phyloP scores from a whole-genome alignment of 2,329 filamentous ascomycete genomes.

The Phialophora chinensis region DNA sequence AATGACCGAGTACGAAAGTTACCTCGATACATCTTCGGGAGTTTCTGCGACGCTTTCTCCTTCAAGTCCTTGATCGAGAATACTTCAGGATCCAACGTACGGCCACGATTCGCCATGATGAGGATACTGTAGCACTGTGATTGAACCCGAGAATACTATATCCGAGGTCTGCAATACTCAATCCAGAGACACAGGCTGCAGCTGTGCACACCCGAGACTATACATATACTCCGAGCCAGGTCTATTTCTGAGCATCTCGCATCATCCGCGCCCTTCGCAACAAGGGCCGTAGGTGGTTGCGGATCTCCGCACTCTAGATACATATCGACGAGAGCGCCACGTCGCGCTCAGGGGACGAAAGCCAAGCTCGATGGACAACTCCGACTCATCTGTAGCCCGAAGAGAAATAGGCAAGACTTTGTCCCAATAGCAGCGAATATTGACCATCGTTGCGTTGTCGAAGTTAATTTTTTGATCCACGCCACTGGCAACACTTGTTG shows the following conservation, averaged over 20 bases:
- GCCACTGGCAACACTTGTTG: no score
- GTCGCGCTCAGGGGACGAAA: not conserved
- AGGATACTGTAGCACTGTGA: no score
- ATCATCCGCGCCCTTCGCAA: not conserved
- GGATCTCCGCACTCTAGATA: not conserved
- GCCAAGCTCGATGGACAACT: not conserved
- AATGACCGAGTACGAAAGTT: not conserved
- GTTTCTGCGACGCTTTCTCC: conserved; percentile 26
- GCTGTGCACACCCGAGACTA: not conserved
- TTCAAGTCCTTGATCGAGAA: conserved; percentile 39
- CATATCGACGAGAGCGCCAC: not conserved
- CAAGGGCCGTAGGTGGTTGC: not conserved
- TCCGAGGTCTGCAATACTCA: not conserved
- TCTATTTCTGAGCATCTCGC: not conserved
- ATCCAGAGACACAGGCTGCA: not conserved
- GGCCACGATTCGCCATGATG: conserved; percentile 45
- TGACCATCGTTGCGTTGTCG: no score
- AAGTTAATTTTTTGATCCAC: no score
- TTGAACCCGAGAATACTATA: no score
- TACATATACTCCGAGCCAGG: not conserved
- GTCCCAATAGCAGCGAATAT: no score
- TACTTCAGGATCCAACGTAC: conserved; percentile 41
- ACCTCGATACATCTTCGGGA: conserved; percentile 32
- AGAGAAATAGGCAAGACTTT: no score
- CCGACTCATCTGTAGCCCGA: not conserved